Base-by-base conservation (phyloP, 495 filamentous ascomycete species). In the Jackrogersella minutella region DNA sequence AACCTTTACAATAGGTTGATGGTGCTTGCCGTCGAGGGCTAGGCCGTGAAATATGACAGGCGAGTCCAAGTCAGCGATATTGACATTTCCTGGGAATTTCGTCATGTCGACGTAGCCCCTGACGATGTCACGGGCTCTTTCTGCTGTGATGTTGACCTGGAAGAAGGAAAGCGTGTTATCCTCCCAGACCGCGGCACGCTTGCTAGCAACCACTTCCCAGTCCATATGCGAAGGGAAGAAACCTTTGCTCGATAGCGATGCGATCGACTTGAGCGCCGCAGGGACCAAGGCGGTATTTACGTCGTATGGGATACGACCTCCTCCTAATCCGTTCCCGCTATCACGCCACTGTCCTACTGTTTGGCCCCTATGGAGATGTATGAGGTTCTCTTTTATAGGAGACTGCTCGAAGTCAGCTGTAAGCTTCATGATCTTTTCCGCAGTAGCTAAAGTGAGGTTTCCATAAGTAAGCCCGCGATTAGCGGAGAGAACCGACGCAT, bases 301-400 rank as follows among this genome's bases (percentile, higher is more conserved):
- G 61, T 89, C 86, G 71, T 84, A 89, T 0, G 87, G 87, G 40
- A 88, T 84, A 5, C 85, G 81, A 16, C 87, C 87, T 22, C 86
- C 85, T 8, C 87, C 87, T 33, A 89, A 79, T 4, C 87, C 87
- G 44, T 84, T 85, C 11, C 72, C 79, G 54, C 81, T 85, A 47
- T 89, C 87, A 68, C 87, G 77, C 87, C 87, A 90, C 68, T 89
- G 70, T 3, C 87, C 87, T 1, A 87, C 85, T n/a, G 80, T 67
- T 64, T 88, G 74, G 13, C 77, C 81, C 1, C 80, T 70, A 51
- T 85, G 85, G 0, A 89, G 75, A 63, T 79, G 82, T 21, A 89
- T 80, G 0, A 90, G 77, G 37, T 89, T 89, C 0, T 79, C 75
- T 44, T 77, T 77, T 11, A 40, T 19, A n/a, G 72, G 72, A 36